These are phyloP conservation scores for Xylaria sp. DNA, from an alignment of 2,329 filamentous ascomycete genomes.

Conservation along the genomic window DNA sequence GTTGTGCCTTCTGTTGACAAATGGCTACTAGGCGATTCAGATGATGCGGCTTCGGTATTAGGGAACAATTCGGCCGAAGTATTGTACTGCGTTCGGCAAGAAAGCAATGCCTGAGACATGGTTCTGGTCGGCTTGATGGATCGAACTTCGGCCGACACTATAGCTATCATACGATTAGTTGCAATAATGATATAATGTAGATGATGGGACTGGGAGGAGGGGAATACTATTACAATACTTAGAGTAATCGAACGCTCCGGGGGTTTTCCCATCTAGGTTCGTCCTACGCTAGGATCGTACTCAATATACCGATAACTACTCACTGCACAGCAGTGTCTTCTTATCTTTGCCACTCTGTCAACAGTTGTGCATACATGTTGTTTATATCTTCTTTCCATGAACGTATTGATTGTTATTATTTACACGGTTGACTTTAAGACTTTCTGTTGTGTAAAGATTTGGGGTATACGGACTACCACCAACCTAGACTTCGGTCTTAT, in stretches of 20 bases:
- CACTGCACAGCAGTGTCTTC: not conserved
- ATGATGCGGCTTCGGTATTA: not conserved
- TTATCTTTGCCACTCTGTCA: not conserved
- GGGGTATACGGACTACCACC: too few species aligned
- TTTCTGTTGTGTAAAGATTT: too few species aligned
- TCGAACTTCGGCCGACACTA: not conserved
- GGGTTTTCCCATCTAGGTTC: not conserved
- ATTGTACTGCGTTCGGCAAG: not conserved
- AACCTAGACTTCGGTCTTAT: not conserved
- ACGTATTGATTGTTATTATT: too few species aligned
- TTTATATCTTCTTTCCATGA: too few species aligned
- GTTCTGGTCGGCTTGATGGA: not conserved
- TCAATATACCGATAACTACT: too few species aligned
- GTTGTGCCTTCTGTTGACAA: too few species aligned
- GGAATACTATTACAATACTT: too few species aligned
- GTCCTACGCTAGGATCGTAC: not conserved
- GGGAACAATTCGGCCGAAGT: not conserved
- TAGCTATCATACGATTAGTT: not conserved
- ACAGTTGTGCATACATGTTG: not conserved
- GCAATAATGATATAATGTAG: not conserved
- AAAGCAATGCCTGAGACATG: not conserved
- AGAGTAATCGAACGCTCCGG: too few species aligned
- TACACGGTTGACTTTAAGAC: too few species aligned
- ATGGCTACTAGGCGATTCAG: not conserved
- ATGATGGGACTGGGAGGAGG: too few species aligned